Evolutionary conservation across 2,329 filamentous ascomycete species (phyloP).

Genomic region (Chaetomiaceae sp.): DNA sequence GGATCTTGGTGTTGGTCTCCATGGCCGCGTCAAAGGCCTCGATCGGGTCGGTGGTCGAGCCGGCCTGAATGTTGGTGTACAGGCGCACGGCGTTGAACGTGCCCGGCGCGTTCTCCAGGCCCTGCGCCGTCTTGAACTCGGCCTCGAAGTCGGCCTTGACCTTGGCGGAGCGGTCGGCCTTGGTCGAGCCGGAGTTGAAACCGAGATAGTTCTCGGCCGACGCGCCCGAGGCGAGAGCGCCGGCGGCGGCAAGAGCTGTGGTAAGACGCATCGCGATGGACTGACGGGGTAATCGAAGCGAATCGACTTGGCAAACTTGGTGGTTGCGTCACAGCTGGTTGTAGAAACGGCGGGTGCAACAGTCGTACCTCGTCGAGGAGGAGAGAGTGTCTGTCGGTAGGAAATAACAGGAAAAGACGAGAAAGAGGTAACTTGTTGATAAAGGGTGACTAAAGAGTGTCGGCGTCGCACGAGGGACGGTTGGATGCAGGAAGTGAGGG

Average conservation of each 20-base stretch:
- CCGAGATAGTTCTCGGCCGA: conserved; percentile 44
- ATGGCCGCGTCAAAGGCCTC: conserved; percentile 71
- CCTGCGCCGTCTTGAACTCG: conserved; percentile 40
- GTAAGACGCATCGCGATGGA: conserved; percentile 38
- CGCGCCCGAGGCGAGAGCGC: conserved; percentile 35
- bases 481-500: conserved; percentile 8
- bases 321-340: conserved; percentile 10
- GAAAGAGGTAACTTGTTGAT: background rate
- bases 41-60: conserved; percentile 72
- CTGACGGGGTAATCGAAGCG: background rate
- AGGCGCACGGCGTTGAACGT: conserved; percentile 55
- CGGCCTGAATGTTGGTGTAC: conserved; percentile 62
- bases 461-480: conserved; percentile 16
- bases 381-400: conserved; percentile 14
- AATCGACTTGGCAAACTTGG: conserved; percentile 10
- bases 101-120: conserved; percentile 42
- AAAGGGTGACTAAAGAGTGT: conserved; percentile 12
- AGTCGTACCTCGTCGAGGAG: background rate
- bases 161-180: conserved; percentile 44
- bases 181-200: conserved; percentile 47
- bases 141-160: conserved; percentile 44
- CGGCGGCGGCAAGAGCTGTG: conserved; percentile 33
- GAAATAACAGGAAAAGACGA: background rate
- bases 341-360: background rate
- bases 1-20: conserved; percentile 51